A percentile compares a stretch with the other conserved stretches of the same genome.
These are phyloP conservation scores for Potentilla sterilis DNA, from an alignment of 306 rosid species.

Conservation along the genomic window DNA sequence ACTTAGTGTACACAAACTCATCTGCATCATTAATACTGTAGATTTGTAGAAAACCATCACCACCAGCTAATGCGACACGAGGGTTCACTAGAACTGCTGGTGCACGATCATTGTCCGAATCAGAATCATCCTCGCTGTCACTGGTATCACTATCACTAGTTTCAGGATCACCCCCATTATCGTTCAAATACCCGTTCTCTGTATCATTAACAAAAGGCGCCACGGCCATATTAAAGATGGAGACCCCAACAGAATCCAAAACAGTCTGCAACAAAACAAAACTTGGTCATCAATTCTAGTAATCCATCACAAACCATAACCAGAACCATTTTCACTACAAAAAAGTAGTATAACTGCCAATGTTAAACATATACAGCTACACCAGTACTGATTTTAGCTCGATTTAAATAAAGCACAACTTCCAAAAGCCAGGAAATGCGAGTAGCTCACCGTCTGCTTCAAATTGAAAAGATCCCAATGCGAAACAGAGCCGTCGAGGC, in stretches of 20 bases:
- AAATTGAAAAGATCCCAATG: conserved; percentile 80
- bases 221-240: conserved; percentile 90
- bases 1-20: conserved; percentile 57
- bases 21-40: conserved; percentile 54
- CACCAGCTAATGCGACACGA: conserved; percentile 65
- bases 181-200: conserved; percentile 37
- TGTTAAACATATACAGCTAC: neutral
- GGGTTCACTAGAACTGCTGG: conserved; percentile 35
- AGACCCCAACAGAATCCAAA: conserved; percentile 59
- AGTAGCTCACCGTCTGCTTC: conserved; percentile 61
- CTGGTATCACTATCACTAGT: conserved; percentile 39
- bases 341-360: neutral
- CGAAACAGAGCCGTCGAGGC: conserved; percentile 73
- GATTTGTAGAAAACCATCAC: conserved; percentile 73
- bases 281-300: neutral
- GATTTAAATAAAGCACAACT: neutral
- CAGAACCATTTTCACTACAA: neutral
- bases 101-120: conserved; percentile 29
- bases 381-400: neutral
- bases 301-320: neutral
- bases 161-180: conserved; percentile 12
- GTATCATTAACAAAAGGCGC: conserved; percentile 35
- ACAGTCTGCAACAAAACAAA: conserved; percentile 47
- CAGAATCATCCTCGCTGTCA: conserved; percentile 64
- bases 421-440: neutral